Percentiles rank a stretch among this genome's conserved stretches.
phyloP scores from a whole-genome alignment of 2,329 filamentous ascomycete species.

The Fusarium temperatum region DNA sequence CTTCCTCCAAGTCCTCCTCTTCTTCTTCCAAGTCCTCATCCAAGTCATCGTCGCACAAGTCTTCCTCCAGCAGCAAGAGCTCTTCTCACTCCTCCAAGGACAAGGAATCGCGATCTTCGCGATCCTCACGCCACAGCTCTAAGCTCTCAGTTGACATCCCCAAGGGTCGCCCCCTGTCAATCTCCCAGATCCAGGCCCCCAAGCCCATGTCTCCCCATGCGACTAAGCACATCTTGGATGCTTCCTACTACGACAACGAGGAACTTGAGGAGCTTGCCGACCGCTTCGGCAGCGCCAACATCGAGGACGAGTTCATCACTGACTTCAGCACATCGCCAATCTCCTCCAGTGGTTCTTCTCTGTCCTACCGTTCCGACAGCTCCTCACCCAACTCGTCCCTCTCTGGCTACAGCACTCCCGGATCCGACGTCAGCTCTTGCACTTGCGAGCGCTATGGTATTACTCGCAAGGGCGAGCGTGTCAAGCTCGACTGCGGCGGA shows the following conservation, averaged over 20 bases:
- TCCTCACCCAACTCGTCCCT: conserved; percentile 77
- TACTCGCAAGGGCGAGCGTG: conserved; percentile 88
- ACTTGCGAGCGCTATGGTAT: conserved; percentile 97
- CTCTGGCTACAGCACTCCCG: conserved; percentile 81
- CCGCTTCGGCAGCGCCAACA: conserved; percentile 72
- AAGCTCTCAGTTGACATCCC: conserved; percentile 73
- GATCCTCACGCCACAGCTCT: conserved; percentile 56
- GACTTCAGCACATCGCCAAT: conserved; percentile 67
- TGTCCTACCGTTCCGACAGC: conserved; percentile 78
- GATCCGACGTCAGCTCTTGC: conserved; percentile 81
- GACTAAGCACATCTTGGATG: conserved; percentile 85
- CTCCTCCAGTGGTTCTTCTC: conserved; percentile 74
- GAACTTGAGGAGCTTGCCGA: conserved; percentile 81
- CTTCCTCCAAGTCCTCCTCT: conserved; percentile 48
- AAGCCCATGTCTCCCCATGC: conserved; percentile 89
- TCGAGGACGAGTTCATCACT: conserved; percentile 65
- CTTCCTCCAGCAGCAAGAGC: conserved; percentile 44
- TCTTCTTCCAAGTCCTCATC: conserved; percentile 53
- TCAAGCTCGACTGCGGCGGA: conserved; percentile 96
- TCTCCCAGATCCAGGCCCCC: conserved; percentile 89
- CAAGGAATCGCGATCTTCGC: conserved; percentile 52
- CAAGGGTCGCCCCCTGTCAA: conserved; percentile 87
- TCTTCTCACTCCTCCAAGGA: conserved; percentile 59
- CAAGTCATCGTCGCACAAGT: conserved; percentile 51
- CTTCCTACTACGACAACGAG: conserved; percentile 77